These are phyloP conservation scores for Berberis vulgaris DNA, from an alignment of 164 flowering plant genomes.

Conservation along the genomic window DNA sequence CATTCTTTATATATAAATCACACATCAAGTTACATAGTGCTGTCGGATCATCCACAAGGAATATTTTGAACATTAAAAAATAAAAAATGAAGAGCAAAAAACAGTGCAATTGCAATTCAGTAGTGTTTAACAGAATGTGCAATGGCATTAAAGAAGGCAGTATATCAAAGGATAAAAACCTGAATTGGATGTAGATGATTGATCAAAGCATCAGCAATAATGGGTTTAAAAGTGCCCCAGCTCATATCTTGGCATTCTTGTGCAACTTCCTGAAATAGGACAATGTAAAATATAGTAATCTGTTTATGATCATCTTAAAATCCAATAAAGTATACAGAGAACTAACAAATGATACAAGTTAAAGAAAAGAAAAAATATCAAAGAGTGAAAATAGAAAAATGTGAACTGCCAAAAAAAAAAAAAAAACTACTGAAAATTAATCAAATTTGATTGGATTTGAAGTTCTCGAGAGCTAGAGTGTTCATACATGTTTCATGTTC, in stretches of 20 bases:
- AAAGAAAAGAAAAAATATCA: no score
- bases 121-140: no score
- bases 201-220: conserved; percentile 69
- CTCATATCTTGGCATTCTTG: conserved; percentile 73
- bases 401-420: no score
- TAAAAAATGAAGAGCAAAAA: no score
- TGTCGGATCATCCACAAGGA: background rate
- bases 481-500: no score
- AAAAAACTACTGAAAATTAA: no score
- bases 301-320: background rate
- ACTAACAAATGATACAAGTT: background rate
- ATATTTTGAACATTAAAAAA: background rate
- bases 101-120: no score
- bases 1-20: no score
- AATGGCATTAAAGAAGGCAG: background rate
- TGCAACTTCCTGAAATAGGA: conserved; percentile 56
- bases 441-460: no score
- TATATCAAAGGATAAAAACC: conserved; percentile 24
- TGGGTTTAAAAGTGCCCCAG: conserved; percentile 78
- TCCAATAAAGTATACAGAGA: background rate
- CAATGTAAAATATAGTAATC: background rate
- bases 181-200: conserved; percentile 89
- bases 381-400: no score
- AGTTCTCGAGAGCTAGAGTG: no score
- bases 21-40: no score